Conservation (phyloP, 257 asterid species). For the Petrea volubilis region DNA sequence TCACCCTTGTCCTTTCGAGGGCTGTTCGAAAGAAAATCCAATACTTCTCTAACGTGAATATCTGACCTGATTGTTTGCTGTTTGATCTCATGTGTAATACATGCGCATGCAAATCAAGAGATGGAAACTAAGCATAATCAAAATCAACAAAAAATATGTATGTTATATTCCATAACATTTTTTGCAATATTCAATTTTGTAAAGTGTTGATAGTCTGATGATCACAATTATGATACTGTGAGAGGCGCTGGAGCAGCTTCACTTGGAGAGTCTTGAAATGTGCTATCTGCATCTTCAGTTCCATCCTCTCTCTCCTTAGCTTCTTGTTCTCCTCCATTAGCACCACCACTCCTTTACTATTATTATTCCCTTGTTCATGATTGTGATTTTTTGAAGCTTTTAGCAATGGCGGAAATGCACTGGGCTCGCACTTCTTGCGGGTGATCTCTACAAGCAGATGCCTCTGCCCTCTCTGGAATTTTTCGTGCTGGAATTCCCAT, state of each 20-base stretch:
- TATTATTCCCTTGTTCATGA: neutral
- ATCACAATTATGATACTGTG: neutral
- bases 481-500: slow-evolving; percentile 66
- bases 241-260: slow-evolving; percentile 31
- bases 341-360: neutral
- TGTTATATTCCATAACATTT: no score
- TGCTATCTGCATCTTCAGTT: slow-evolving; percentile 51
- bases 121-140: no score
- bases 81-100: no score
- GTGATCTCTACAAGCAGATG: slow-evolving; percentile 48
- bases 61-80: no score
- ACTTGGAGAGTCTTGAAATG: slow-evolving; percentile 47
- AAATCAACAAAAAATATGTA: no score
- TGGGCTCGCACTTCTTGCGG: slow-evolving; percentile 53
- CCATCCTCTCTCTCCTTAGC: slow-evolving; percentile 40
- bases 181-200: no score
- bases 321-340: slow-evolving; percentile 56
- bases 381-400: slow-evolving; percentile 25
- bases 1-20: no score
- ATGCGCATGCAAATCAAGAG: no score
- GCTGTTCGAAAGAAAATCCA: no score
- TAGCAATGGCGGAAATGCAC: slow-evolving; percentile 50
- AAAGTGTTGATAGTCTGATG: no score
- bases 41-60: no score
- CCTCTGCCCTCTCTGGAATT: slow-evolving; percentile 47